Base-by-base conservation (phyloP, 176 grass and related monocot species). In the Avena eriantha region DNA sequence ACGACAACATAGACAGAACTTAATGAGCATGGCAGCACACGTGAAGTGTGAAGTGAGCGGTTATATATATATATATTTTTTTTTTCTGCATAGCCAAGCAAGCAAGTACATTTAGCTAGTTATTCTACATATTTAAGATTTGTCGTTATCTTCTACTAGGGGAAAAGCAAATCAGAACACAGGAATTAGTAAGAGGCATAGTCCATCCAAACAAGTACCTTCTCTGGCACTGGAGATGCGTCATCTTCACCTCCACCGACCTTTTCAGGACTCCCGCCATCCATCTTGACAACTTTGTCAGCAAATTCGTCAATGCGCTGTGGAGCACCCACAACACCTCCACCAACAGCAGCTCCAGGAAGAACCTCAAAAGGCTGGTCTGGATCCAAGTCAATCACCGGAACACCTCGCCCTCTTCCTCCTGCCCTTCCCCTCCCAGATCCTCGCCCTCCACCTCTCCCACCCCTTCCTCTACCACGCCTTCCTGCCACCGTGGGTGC, bases 191-290 rank as follows among this genome's bases (percentile, higher is more conserved):
- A 47, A 23, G 71, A 74, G 66, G 22, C 63, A 76, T 76, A 74
- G 26, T 79, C 53, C 8, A 71, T 77, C 65, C 3, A 11, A 75
- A 77, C 47, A 87, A 11, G 56, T 90, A 95, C 96, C 91, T 92
- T 92, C 66, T 98, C 96, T 56, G 93, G 96, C 24, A 98, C 91
- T 58, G 96, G 96, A 83, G 96, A 78, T 85, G 93, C 50, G 36
- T 95, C 96, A 88, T 95, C 93, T 22, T 98, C 96, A 36, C 59
- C 95, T 76, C 77, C 95, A 5, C 86, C 88, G 10, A 87, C 24
- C 87, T 97, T 93, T 46, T 93, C 93, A 86, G 84, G 91, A 89
- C 96, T 95, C 26, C 15, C 93, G 86, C 93, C 96, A 90, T 93
- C 92, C 96, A 98, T 95, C 55, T 86, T 90, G 76, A 88, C 77